Base-by-base conservation (phyloP, 805 yeast genomes). In the Metschnikowia continentalis region DNA sequence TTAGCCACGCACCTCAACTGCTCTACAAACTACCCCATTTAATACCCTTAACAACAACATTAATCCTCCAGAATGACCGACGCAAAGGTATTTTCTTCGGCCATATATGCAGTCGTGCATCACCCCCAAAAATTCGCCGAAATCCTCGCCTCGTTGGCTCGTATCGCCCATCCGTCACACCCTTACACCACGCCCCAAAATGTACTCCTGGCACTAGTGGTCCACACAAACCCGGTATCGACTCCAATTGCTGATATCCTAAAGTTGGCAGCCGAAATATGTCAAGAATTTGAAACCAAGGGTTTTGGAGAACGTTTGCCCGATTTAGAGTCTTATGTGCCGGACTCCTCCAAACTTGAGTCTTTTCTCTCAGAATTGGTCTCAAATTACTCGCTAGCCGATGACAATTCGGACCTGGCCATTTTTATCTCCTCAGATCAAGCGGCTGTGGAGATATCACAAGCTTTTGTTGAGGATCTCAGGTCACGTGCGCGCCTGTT, bases 211-310 rank as follows among this genome's bases (percentile, higher is more conserved):
- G 35, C 51, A 4, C 50, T 58, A 10, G 30, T 56, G 32, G 17
- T 39, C 7, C 41, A 54, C 35, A 37, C 49, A 5, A 58, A 54
- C 17, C 59, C 61, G 2, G 48, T 56, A 3, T 43, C 53, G 6
- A 47, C 39, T 13, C 20, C 49, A 11, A 36, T 41, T 1, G 17
- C 30, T 2, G 47, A 33, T 6, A 20, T 56, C 5, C 35, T 44
- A 11, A 6, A 17, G 6, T 15, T 36, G 15, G 47, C 47, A 5
- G 7, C 14, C 1, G 46, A 42, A 3, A n/a, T 40, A 26, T 42
- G 36, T 17, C 7, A n/a, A 17, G 13, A 22, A 5, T n/a, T 6
- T 22, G 44, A 15, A 17, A 8, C 4, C 30, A 26, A 8, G 11
- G 30, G 30, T 8, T 38, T 13, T 6, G 32, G 19, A 13, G 13